These are phyloP conservation scores for Ogataea nonfermentans DNA, from an alignment of 805 yeast genomes.

Conservation along the genomic window DNA sequence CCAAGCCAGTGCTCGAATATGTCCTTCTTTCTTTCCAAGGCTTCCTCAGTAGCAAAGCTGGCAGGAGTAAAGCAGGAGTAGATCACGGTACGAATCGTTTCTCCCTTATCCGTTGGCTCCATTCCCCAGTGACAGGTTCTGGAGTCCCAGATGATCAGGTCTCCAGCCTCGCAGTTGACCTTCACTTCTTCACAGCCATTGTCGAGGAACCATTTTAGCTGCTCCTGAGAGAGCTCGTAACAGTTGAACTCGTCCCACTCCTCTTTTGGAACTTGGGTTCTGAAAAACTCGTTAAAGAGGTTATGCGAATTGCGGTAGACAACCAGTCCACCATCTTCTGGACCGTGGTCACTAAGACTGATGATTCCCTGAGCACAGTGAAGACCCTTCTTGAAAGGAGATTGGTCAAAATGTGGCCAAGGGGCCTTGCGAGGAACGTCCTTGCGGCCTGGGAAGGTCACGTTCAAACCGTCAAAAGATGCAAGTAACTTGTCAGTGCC, in stretches of 20 bases:
- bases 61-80: constrained; percentile 33
- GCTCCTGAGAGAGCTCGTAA: constrained; percentile 19
- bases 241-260: constrained; percentile 27
- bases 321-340: constrained; percentile 33
- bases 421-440: constrained; percentile 12
- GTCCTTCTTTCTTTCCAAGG: constrained; percentile 20
- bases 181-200: constrained; percentile 30
- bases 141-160: constrained; percentile 36
- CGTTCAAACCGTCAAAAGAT: constrained; percentile 34
- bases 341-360: constrained; percentile 20
- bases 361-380: constrained; percentile 36
- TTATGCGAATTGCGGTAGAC: constrained; percentile 28
- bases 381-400: constrained; percentile 31
- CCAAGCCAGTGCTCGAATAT: constrained; percentile 27
- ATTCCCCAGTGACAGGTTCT: constrained; percentile 33
- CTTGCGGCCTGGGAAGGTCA: constrained; percentile 28
- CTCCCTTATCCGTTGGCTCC: constrained; percentile 26
- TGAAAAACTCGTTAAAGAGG: constrained; percentile 26
- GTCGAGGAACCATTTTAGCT: constrained; percentile 27
- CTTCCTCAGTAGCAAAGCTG: constrained; percentile 32
- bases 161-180: constrained; percentile 34
- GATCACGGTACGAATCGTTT: constrained; percentile 29
- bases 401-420: constrained; percentile 38
- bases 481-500: constrained; percentile 34
- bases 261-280: constrained; percentile 14